Percentiles rank a stretch among this genome's conserved stretches.
These are phyloP conservation scores for Falciphora oryzae DNA, from an alignment of 2,329 filamentous ascomycete genomes.

Conservation along the genomic window DNA sequence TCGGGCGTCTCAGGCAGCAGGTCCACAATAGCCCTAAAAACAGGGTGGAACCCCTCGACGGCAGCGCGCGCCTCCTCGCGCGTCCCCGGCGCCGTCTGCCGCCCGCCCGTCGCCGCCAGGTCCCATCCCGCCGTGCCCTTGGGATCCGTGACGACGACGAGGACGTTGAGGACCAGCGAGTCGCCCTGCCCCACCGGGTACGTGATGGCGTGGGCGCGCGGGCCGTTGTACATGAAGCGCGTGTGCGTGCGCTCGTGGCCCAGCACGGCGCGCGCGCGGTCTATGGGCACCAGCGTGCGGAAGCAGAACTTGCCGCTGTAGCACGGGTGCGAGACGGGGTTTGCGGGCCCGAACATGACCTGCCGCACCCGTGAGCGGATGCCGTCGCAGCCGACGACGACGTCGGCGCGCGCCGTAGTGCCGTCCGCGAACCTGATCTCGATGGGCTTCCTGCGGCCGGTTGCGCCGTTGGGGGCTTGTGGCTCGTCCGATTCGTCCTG, in stretches of 20 bases:
- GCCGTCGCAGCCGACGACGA: slow-evolving; percentile 58
- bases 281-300: slow-evolving; percentile 56
- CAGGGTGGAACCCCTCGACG: slow-evolving; percentile 35
- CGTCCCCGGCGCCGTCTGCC: slow-evolving; percentile 29
- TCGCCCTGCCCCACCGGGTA: slow-evolving; percentile 53
- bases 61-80: slow-evolving; percentile 34
- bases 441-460: background rate
- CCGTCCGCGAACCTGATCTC: slow-evolving; percentile 10
- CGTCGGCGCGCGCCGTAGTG: slow-evolving; percentile 23
- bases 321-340: slow-evolving; percentile 37
- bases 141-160: slow-evolving; percentile 37
- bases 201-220: slow-evolving; percentile 50
- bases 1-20: slow-evolving; percentile 43
- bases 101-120: slow-evolving; percentile 16
- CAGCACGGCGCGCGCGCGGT: slow-evolving; percentile 41
- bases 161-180: slow-evolving; percentile 47
- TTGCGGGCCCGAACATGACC: slow-evolving; percentile 42
- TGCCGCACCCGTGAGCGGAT: slow-evolving; percentile 52
- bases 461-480: background rate
- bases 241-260: slow-evolving; percentile 44
- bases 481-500: slow-evolving; percentile 7
- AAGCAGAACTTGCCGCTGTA: slow-evolving; percentile 58
- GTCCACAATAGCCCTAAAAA: slow-evolving; percentile 29
- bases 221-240: slow-evolving; percentile 51
- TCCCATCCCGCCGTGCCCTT: slow-evolving; percentile 13